Percentiles rank a stretch among this genome's conserved stretches.
Conservation (phyloP, 2,329 filamentous ascomycete genomes). For the Ascochyta rabiei region DNA sequence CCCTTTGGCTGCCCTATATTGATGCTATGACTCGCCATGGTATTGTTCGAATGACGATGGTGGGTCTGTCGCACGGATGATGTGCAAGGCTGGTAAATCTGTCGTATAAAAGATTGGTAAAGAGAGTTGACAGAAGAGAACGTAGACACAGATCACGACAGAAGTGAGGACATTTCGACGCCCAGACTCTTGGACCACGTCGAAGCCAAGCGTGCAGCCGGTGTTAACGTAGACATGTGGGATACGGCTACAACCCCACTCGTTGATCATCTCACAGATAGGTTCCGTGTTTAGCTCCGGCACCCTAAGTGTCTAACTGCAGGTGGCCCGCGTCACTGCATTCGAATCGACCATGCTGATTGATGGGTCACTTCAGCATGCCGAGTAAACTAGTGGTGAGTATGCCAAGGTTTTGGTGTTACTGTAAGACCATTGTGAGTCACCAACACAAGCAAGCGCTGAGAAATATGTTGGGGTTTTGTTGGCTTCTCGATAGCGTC, state of each 20-base stretch:
- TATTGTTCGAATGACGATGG: background rate
- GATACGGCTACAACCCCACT: constrained; percentile 4
- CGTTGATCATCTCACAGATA: background rate
- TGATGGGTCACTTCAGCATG: background rate
- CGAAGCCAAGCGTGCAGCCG: background rate
- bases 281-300: background rate
- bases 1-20: constrained; percentile 40
- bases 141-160: background rate
- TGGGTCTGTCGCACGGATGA: too few species aligned
- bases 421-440: too few species aligned
- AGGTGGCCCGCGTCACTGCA: background rate
- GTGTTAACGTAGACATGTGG: constrained; percentile 3
- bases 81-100: too few species aligned
- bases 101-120: too few species aligned
- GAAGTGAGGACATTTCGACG: background rate
- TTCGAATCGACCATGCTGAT: constrained; percentile 6
- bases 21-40: constrained; percentile 19
- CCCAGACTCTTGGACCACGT: background rate
- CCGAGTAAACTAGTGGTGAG: background rate
- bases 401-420: too few species aligned
- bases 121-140: background rate
- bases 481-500: background rate
- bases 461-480: background rate
- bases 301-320: background rate
- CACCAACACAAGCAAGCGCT: too few species aligned